Evolutionary conservation across 768 basidiomycete species (phyloP), one percentile per base, ranked within the genome.

Genomic region (Mycena alexandri): DNA sequence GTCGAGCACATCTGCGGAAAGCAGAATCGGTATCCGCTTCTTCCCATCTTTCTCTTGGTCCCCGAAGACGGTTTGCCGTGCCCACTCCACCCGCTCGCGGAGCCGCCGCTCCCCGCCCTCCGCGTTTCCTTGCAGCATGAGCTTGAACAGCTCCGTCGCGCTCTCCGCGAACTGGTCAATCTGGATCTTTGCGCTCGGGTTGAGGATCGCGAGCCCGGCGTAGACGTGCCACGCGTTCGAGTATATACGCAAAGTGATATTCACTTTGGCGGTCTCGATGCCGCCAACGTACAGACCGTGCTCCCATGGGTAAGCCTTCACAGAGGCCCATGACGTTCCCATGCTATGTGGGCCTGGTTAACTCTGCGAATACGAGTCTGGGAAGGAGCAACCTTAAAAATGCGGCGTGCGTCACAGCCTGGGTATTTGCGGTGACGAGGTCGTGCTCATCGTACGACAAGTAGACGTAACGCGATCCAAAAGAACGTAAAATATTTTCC

Each of bases 161-260:
- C 90, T 92, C 65, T 87, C 86, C 4, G 97, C 91, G 75, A 91
- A 99, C 71, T 97, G 95, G 72, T 98, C 86, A 70, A 99, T 98
- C 76, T 98, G 97, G 1, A 85, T 78, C 46, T 87, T 87, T 0
- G 98, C 98, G 13, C 86, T 90, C 6, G 98, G 97, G 79, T 99
- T 99, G 68, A 99, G 87, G 76, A 99, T 94, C 1, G 97, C 97
- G n/a, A 99, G 87, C 2, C 98, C 97, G 16, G 97, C 97, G 77
- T 99, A 99, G 75, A 99, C 97, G 80, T 99, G 97, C 96, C 96
- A 99, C 67, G 95, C 92, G 78, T 96, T 98, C 48, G 94, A 87
- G 79, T 98, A 99, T 74, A 99, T 99, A 0, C 98, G 94, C 21
- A 98, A 87, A 69, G 93, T 90, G 78, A 98, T 92, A 84, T 99